Evolutionary conservation across 441 rosid genomes (phyloP), one percentile per base, ranked within the genome.

Genomic region (Raphanus hybrid): DNA sequence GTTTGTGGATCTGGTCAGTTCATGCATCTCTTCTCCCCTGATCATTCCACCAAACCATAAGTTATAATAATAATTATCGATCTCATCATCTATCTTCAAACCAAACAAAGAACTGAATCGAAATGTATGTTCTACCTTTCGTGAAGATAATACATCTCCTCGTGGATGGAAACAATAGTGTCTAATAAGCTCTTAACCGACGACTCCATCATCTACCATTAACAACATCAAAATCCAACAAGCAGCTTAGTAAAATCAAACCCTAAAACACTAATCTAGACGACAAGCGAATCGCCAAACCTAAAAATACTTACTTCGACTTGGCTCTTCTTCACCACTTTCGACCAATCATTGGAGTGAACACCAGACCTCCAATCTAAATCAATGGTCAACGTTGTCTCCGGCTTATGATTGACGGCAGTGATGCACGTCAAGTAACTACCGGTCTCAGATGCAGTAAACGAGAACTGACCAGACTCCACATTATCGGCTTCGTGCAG

Each of bases 21-120:
- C 84, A 76, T 85, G 87, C 90, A 86, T 90, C 77, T 90, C 93
- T 65, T 81, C 85, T 82, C 87, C 95, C 67, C 91, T 89, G 82
- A n/a, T 62, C 39, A 60, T 67, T 0, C 48, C 26, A 69, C 35
- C 54, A 77, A 45, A 45, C 68, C 60, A 64, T 11, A 70, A 74
- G 12, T 74, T 1, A 63, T 7, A 60, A 11, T 58, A 58, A 10
- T 23, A 10, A 11, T 2, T 8, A 55, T 55, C 6, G 9, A 60
- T 12, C 16, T 5, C 39, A 60, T 26, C 64, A 6, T 60, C 39
- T 52, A 52, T 55, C 27, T 55, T 55, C 60, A 55, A 18, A 55
- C 60, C 27, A 55, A 18, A 16, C 29, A 60, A 41, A 26, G 11
- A 34, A 6, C 23, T 14, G 2, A 50, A 34, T 20, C 5, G 7